A percentile compares a stretch with the other conserved stretches of the same genome.
Conservation (phyloP, 1,139 yeast species). For the Yamadazyma conglobata region DNA sequence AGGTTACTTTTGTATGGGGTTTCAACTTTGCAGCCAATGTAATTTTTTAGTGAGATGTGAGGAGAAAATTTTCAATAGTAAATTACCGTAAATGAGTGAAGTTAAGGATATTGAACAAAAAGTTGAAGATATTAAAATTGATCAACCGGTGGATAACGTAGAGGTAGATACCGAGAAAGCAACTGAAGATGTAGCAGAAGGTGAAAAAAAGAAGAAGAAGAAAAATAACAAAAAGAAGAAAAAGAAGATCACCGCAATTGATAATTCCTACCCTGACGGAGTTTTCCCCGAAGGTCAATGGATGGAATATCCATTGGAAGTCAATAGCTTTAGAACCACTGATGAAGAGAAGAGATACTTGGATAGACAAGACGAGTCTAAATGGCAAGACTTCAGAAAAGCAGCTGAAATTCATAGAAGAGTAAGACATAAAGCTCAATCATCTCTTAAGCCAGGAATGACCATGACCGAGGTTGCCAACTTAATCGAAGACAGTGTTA, state of each 20-base stretch:
- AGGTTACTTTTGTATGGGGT: too few species aligned
- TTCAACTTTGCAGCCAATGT: slow-evolving; percentile 1
- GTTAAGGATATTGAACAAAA: slow-evolving; percentile 13
- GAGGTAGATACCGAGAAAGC: slow-evolving; percentile 4
- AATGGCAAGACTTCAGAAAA: slow-evolving; percentile 87
- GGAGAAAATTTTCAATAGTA: slow-evolving; percentile 3
- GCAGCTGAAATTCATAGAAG: slow-evolving; percentile 96
- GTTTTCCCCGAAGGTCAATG: slow-evolving; percentile 87
- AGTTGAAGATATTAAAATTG: slow-evolving; percentile 13
- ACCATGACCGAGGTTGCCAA: slow-evolving; percentile 86
- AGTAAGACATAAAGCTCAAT: slow-evolving; percentile 77
- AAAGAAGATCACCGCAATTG: slow-evolving; percentile 54
- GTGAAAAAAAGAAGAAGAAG: slow-evolving; percentile 28
- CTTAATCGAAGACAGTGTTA: slow-evolving; percentile 78
- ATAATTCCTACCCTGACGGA: slow-evolving; percentile 65
- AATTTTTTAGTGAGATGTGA: slow-evolving; percentile 1
- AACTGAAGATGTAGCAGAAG: slow-evolving; percentile 5
- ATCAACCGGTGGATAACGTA: slow-evolving; percentile 1
- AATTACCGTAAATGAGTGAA: slow-evolving; percentile 7
- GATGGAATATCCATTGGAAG: slow-evolving; percentile 69
- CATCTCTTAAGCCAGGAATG: slow-evolving; percentile 86
- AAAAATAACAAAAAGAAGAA: slow-evolving; percentile 46
- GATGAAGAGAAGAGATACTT: slow-evolving; percentile 81
- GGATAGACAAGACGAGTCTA: slow-evolving; percentile 61
- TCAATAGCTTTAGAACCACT: slow-evolving; percentile 73